These are phyloP conservation scores for Starmerella sirachaensis DNA, from an alignment of 805 yeast species.

Conservation along the genomic window DNA sequence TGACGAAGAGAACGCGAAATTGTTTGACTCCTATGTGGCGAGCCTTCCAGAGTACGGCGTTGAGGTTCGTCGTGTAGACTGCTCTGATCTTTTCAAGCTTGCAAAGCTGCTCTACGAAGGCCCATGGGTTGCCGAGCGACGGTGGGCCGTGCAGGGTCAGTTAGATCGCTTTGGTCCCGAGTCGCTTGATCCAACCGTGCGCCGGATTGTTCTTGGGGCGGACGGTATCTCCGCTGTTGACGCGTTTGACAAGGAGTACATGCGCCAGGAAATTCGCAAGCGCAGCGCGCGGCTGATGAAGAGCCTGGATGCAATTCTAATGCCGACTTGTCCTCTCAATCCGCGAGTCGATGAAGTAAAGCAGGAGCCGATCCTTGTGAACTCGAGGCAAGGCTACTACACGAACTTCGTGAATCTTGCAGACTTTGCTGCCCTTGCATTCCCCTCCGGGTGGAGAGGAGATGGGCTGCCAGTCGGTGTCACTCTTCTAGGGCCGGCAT, in stretches of 20 bases:
- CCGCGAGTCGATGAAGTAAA: slow-evolving; percentile 67
- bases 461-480: slow-evolving; percentile 90
- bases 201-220: slow-evolving; percentile 64
- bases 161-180: slow-evolving; percentile 54
- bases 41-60: slow-evolving; percentile 42
- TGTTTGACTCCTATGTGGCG: slow-evolving; percentile 53
- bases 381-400: slow-evolving; percentile 95
- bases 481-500: slow-evolving; percentile 68
- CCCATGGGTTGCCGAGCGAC: slow-evolving; percentile 97
- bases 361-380: slow-evolving; percentile 67
- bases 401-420: slow-evolving; percentile 93
- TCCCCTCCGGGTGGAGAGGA: slow-evolving; percentile 78
- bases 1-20: slow-evolving; percentile 61
- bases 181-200: slow-evolving; percentile 75
- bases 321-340: slow-evolving; percentile 90
- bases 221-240: slow-evolving; percentile 69
- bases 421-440: slow-evolving; percentile 79
- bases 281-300: slow-evolving; percentile 41
- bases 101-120: slow-evolving; percentile 91
- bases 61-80: slow-evolving; percentile 51
- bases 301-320: slow-evolving; percentile 62
- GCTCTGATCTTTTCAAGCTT: slow-evolving; percentile 60
- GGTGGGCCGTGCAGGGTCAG: slow-evolving; percentile 64
- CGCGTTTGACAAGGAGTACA: slow-evolving; percentile 74
- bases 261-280: slow-evolving; percentile 68